A percentile compares a stretch with the other conserved stretches of the same genome.
phyloP scores from a whole-genome alignment of 1,139 yeast genomes.

The Lodderomyces orthopsilosis region DNA sequence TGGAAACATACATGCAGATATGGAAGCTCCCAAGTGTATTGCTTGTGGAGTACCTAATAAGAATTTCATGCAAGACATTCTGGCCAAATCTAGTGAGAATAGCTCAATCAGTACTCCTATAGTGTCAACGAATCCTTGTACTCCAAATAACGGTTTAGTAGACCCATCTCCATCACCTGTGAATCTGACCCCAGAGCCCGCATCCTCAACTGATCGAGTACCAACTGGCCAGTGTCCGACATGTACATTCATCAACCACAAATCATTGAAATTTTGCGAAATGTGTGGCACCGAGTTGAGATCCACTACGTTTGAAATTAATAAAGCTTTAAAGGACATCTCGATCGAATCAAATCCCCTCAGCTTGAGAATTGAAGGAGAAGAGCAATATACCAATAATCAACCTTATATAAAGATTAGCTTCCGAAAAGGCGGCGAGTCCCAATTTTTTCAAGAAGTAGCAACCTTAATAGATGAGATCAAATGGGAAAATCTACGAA shows the following conservation, averaged over 20 bases:
- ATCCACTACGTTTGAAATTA: conserved; percentile 3
- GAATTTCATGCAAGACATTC: background rate
- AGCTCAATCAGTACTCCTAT: background rate
- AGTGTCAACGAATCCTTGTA: background rate
- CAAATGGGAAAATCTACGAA: conserved; percentile 43
- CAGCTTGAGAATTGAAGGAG: conserved; percentile 27
- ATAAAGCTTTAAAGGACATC: conserved; percentile 9
- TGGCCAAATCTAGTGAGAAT: background rate
- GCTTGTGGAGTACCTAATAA: conserved; percentile 65
- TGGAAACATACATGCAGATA: conserved; percentile 29
- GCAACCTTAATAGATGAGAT: conserved; percentile 42
- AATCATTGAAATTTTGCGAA: conserved; percentile 75
- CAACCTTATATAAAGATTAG: conserved; percentile 52
- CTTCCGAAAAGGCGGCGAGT: conserved; percentile 60
- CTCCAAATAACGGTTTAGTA: background rate
- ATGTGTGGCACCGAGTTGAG: conserved; percentile 71
- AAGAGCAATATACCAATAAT: conserved; percentile 32
- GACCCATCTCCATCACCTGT: conserved; percentile 5
- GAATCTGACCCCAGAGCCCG: conserved; percentile 7
- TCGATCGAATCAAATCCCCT: conserved; percentile 16
- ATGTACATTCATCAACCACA: conserved; percentile 87
- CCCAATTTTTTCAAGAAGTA: conserved; percentile 43
- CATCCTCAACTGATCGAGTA: background rate
- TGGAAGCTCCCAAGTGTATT: conserved; percentile 54
- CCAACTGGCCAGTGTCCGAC: conserved; percentile 59